Conservation (phyloP, 495 filamentous ascomycete genomes). For the Daldinia bambusicola region DNA sequence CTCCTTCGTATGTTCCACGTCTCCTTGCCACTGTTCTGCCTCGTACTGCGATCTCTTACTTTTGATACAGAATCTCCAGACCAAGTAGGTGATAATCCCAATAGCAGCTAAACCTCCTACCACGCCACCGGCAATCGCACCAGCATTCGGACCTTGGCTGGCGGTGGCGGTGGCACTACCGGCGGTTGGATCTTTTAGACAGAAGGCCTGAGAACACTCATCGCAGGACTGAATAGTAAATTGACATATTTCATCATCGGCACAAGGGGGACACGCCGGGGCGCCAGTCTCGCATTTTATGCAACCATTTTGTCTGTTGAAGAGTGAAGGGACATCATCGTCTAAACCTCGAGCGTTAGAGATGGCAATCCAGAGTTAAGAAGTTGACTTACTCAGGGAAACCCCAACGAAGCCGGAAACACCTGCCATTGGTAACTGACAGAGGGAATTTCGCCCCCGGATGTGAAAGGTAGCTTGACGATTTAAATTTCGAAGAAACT, state of each 20-base stretch:
- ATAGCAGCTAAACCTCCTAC: slow-evolving; percentile 78
- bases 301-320: slow-evolving; percentile 47
- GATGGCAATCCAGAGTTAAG: not conserved
- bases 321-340: slow-evolving; percentile 38
- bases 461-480: not conserved
- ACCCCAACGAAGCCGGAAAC: slow-evolving; percentile 49
- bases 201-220: slow-evolving; percentile 55
- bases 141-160: slow-evolving; percentile 68
- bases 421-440: slow-evolving; percentile 41
- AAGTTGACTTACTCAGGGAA: slow-evolving; percentile 42
- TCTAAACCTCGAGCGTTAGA: slow-evolving; percentile 39
- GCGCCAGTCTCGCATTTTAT: slow-evolving; percentile 44
- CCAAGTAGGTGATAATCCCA: slow-evolving; percentile 74
- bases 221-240: slow-evolving; percentile 50
- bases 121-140: slow-evolving; percentile 87
- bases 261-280: slow-evolving; percentile 65
- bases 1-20: slow-evolving; percentile 60
- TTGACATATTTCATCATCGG: slow-evolving; percentile 47
- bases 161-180: slow-evolving; percentile 25
- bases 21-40: slow-evolving; percentile 64
- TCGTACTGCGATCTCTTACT: slow-evolving; percentile 72
- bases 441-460: not conserved
- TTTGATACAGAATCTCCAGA: slow-evolving; percentile 90
- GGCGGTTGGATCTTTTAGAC: slow-evolving; percentile 49
- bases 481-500: slow-evolving; percentile 19